phyloP scores from a whole-genome alignment of 2,329 filamentous ascomycete genomes.

The Trichoderma afroharzianum region DNA sequence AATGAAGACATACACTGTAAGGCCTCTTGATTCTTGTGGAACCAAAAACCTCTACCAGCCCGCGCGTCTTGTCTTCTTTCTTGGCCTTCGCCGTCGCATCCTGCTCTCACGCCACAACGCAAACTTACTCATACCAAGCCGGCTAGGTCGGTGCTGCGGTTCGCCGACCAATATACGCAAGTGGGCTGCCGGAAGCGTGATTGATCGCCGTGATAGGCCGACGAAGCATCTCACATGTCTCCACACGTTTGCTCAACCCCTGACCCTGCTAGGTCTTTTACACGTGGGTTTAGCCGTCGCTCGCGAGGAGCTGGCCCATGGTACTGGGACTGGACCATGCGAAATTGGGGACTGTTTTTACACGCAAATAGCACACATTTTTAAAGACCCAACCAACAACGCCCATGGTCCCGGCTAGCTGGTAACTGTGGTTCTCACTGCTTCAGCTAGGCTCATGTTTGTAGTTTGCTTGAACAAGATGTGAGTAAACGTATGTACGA shows the following conservation, averaged over 20 bases:
- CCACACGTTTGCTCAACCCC: neutral
- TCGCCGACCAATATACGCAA: neutral
- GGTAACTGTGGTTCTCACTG: neutral
- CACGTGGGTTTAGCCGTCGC: conserved; percentile 6
- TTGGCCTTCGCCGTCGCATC: neutral
- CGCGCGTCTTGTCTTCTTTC: neutral
- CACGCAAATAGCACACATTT: neutral
- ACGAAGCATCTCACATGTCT: neutral
- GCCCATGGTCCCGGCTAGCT: neutral
- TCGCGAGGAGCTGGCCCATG: neutral
- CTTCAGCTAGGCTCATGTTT: neutral
- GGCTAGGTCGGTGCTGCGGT: neutral
- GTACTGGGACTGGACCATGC: conserved; percentile 2
- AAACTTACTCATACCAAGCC: neutral
- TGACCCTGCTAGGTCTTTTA: neutral
- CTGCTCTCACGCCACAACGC: neutral
- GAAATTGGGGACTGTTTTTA: neutral
- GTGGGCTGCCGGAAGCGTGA: neutral
- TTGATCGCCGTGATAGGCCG: neutral
- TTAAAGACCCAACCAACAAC: neutral
- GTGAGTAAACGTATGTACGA: neutral
- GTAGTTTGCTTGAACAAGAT: neutral
- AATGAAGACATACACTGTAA: neutral
- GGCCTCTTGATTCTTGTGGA: neutral
- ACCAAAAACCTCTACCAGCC: neutral